A percentile compares a stretch with the other conserved stretches of the same genome.
Conservation (phyloP, 2,329 filamentous ascomycete species). For the Sporothrix variecibatus region DNA sequence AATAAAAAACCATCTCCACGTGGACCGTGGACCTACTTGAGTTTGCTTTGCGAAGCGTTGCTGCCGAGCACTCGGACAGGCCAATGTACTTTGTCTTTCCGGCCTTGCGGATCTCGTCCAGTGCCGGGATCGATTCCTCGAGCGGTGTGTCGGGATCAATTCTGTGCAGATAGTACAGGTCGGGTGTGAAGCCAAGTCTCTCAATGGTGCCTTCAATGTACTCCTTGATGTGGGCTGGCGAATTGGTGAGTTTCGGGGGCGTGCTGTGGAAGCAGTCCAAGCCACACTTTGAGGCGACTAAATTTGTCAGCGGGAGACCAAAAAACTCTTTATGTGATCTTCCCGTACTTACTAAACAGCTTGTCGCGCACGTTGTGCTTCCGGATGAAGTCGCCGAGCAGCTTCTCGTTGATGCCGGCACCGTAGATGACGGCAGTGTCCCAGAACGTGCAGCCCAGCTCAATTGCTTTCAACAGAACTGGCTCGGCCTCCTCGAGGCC, state of each 20-base stretch:
- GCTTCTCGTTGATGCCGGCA: not conserved
- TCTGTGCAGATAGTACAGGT: not conserved
- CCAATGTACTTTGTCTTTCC: conserved; percentile 48
- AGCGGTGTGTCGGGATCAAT: not conserved
- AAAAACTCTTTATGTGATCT: too few species aligned
- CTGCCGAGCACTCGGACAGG: conserved; percentile 47
- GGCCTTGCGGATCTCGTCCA: conserved; percentile 37
- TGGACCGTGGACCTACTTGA: conserved; percentile 33
- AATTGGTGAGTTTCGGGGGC: not conserved
- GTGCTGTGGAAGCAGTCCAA: not conserved
- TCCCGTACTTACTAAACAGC: not conserved
- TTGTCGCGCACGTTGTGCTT: not conserved
- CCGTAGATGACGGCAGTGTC: conserved; percentile 21
- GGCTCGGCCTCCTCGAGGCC: conserved; percentile 24
- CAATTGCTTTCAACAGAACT: conserved; percentile 26
- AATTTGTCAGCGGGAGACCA: too few species aligned
- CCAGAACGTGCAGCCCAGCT: conserved; percentile 29
- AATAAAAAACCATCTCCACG: too few species aligned
- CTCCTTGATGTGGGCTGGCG: not conserved
- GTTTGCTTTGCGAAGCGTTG: conserved; percentile 43
- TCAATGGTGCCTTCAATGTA: not conserved
- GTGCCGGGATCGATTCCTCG: not conserved
- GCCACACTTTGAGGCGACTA: not conserved
- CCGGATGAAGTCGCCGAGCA: not conserved
- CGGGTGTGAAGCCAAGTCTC: not conserved